Conservation (phyloP, 306 rosid genomes). For the Cicer bijugum region DNA sequence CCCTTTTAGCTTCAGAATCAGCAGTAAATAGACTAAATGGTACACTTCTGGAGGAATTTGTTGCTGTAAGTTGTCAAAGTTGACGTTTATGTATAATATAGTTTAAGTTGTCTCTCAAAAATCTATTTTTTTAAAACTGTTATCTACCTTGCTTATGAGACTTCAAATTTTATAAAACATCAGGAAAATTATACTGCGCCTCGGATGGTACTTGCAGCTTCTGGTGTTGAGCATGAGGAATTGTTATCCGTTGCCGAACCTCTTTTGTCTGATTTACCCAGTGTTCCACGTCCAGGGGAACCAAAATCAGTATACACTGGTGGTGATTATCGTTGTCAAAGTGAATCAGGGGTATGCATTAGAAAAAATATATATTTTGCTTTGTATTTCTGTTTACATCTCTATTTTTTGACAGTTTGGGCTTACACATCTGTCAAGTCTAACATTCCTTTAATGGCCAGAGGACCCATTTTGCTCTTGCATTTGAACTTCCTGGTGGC, state of each 20-base stretch:
- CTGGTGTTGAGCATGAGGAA: constrained; percentile 92
- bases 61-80: constrained; percentile 71
- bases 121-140: constrained; percentile 16
- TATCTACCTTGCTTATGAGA: constrained; percentile 33
- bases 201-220: constrained; percentile 83
- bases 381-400: constrained; percentile 29
- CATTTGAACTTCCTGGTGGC: constrained; percentile 94
- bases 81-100: constrained; percentile 14
- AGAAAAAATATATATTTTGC: constrained; percentile 17
- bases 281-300: constrained; percentile 61
- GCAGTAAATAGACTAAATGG: constrained; percentile 63
- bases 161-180: constrained; percentile 43
- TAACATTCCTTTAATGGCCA: constrained; percentile 54
- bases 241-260: constrained; percentile 85
- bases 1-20: constrained; percentile 79
- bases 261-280: constrained; percentile 78
- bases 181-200: constrained; percentile 91
- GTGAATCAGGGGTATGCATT: constrained; percentile 77
- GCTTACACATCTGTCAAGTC: constrained; percentile 29
- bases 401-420: constrained; percentile 23
- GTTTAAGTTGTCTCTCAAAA: constrained; percentile 17
- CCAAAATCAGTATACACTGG: constrained; percentile 82
- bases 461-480: constrained; percentile 93
- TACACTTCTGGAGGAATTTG: constrained; percentile 75
- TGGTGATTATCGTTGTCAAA: constrained; percentile 89